Evolutionary conservation across 2,329 filamentous ascomycete genomes (phyloP), one percentile per base, ranked within the genome.

Genomic region (Thielaviopsis euricoi): DNA sequence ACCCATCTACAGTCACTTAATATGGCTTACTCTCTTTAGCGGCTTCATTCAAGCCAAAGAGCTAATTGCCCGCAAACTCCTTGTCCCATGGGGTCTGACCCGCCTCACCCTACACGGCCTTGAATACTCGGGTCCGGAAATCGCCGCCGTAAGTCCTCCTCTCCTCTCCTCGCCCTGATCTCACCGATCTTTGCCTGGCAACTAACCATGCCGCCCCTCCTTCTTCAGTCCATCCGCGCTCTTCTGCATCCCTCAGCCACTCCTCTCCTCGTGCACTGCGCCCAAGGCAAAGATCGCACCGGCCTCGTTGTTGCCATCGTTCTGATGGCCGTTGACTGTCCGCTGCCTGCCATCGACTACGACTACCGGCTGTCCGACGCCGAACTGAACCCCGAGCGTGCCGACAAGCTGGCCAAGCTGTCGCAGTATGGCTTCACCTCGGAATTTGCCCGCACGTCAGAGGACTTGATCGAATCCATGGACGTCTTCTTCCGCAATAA

Each of bases 231-330:
- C 29, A 55, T 60, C 19, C 46, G 54, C 17, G 15, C 51, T 3
- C 37, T 58, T 9, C 21, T 50, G 15, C 50, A 33, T 25, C 52
- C 50, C 52, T 21, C 81, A 82, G 62, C 53, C 17, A 26, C 52
- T 22, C 88, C 89, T 0, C 69, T 83, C 0, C 67, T 95, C 7
- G 71, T 93, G 2, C 88, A 95, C 69, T 95, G 89, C 69, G 93
- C 89, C 0, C 88, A 94, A 65, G 89, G 89, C 59, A 95, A 95
- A 67, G 89, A 95, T 66, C 79, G 89, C 1, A 72, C 71, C 58
- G 89, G 89, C 0, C 72, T 95, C 13, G 74, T 87, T 12, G 74
- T 88, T 5, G 73, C 85, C 48, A 72, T 95, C 3, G 69, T 85
- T 0, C 71, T 94, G 21, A 74, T 91, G 64, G 71, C 86, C 12